Percentiles rank a stretch among this genome's conserved stretches.
phyloP scores from a whole-genome alignment of 768 basidiomycete species.

The Asterophora lycoperdoides region DNA sequence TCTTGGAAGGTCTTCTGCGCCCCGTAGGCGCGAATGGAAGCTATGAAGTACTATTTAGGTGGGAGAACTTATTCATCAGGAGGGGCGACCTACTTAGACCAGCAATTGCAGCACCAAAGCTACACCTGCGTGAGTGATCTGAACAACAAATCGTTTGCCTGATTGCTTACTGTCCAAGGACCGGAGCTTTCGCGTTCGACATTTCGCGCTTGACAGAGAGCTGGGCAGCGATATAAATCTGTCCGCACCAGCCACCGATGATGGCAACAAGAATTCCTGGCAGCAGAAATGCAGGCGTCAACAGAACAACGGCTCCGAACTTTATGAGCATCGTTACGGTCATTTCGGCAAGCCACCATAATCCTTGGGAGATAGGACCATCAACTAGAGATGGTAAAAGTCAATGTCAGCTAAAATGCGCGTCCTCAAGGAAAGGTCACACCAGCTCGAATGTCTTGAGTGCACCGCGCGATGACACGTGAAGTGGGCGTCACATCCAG shows the following conservation, averaged over 20 bases:
- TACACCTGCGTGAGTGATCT: conserved; percentile 10
- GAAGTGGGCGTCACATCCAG: conserved; percentile 42
- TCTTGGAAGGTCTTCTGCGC: conserved; percentile 45
- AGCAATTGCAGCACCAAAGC: conserved; percentile 52
- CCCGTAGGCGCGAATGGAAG: conserved; percentile 63
- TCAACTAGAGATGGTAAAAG: conserved; percentile 45
- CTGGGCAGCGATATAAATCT: conserved; percentile 43
- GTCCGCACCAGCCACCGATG: conserved; percentile 40
- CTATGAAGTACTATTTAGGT: conserved; percentile 19
- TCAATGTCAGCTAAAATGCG: not conserved
- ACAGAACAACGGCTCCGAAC: conserved; percentile 39
- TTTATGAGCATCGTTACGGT: conserved; percentile 36
- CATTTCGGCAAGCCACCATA: conserved; percentile 27
- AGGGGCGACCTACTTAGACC: conserved; percentile 39
- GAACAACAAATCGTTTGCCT: conserved; percentile 16
- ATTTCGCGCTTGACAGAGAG: conserved; percentile 46
- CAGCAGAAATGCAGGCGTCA: conserved; percentile 43
- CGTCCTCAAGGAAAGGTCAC: not conserved
- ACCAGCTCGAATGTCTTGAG: conserved; percentile 55
- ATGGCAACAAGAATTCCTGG: conserved; percentile 39
- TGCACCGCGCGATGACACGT: conserved; percentile 62
- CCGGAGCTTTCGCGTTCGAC: conserved; percentile 36
- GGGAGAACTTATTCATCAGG: not conserved
- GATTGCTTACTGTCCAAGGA: conserved; percentile 36
- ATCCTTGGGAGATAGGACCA: conserved; percentile 25